Conservation (phyloP, 805 yeast genomes). For the Kuraishia cidri region DNA sequence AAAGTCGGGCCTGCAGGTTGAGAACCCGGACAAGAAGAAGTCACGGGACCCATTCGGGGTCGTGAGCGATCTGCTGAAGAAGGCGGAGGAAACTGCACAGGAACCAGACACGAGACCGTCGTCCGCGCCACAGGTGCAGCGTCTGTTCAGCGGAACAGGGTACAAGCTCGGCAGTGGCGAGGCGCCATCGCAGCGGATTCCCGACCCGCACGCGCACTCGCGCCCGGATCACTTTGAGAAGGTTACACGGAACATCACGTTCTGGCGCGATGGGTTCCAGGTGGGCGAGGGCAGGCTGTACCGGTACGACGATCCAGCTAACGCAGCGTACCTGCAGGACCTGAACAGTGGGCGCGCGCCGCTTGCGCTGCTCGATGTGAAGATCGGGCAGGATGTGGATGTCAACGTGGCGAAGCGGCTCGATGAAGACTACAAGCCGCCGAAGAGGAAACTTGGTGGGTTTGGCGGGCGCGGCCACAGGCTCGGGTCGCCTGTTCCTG, state of each 20-base stretch:
- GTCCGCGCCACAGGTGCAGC: slow-evolving; percentile 13
- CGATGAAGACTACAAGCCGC: slow-evolving; percentile 66
- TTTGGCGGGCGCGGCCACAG: slow-evolving; percentile 77
- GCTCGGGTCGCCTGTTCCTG: slow-evolving; percentile 84
- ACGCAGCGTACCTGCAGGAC: slow-evolving; percentile 67
- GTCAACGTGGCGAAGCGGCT: slow-evolving; percentile 75
- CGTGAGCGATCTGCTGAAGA: slow-evolving; percentile 50
- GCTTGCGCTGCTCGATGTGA: slow-evolving; percentile 67
- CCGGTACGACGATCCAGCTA: slow-evolving; percentile 89
- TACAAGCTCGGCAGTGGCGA: slow-evolving; percentile 41
- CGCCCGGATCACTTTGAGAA: slow-evolving; percentile 25
- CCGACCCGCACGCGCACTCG: slow-evolving; percentile 19
- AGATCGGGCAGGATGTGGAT: slow-evolving; percentile 88
- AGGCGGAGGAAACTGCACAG: slow-evolving; percentile 57
- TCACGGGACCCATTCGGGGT: slow-evolving; percentile 31
- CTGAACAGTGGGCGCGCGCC: slow-evolving; percentile 91
- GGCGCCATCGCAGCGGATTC: slow-evolving; percentile 18
- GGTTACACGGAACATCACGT: slow-evolving; percentile 76
- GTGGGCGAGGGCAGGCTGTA: slow-evolving; percentile 86
- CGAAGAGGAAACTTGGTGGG: slow-evolving; percentile 49
- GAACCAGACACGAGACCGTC: slow-evolving; percentile 25
- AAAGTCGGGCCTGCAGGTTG: slow-evolving; percentile 72
- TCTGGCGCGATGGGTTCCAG: slow-evolving; percentile 95
- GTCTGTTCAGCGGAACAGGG: slow-evolving; percentile 39
- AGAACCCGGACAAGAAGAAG: slow-evolving; percentile 46